Evolutionary conservation across 805 yeast species (phyloP).

Genomic region (Lipomyces yamanashiensis): DNA sequence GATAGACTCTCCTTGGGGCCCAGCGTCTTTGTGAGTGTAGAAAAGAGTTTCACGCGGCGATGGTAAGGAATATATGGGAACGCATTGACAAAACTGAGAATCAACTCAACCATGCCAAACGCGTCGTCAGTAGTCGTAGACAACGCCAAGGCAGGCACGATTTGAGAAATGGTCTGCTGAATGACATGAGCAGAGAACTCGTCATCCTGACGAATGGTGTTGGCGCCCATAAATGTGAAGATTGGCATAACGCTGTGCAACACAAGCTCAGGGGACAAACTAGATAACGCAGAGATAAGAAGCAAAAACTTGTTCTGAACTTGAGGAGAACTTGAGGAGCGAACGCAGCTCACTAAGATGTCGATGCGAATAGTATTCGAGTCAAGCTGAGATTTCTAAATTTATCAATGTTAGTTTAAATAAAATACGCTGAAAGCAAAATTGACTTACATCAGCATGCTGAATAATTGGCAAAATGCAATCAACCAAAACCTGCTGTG

Average conservation of each 20-base stretch:
- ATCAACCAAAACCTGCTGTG: constrained; percentile 87
- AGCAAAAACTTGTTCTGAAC: constrained; percentile 86
- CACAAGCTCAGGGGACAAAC: constrained; percentile 86
- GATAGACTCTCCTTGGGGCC: constrained; percentile 71
- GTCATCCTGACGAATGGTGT: constrained; percentile 94
- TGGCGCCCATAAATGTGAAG: constrained; percentile 98
- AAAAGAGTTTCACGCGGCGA: constrained; percentile 83
- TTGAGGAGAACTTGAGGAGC: constrained; percentile 89
- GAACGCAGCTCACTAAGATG: constrained; percentile 84
- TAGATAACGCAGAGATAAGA: constrained; percentile 85
- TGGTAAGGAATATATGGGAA: constrained; percentile 96
- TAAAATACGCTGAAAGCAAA: background rate
- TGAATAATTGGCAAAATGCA: constrained; percentile 77
- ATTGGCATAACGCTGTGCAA: constrained; percentile 99
- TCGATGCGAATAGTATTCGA: constrained; percentile 81
- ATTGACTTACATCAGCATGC: constrained; percentile 44
- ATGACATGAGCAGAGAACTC: constrained; percentile 91
- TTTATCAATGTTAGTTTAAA: background rate
- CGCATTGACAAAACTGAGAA: constrained; percentile 91
- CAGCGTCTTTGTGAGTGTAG: constrained; percentile 77
- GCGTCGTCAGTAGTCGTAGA: constrained; percentile 37
- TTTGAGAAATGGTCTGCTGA: constrained; percentile 86
- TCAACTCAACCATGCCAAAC: constrained; percentile 49
- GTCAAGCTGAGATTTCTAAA: constrained; percentile 49
- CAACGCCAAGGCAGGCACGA: constrained; percentile 84